phyloP scores from a whole-genome alignment of 139 green algal species.

The Desmodesmus armatus region DNA sequence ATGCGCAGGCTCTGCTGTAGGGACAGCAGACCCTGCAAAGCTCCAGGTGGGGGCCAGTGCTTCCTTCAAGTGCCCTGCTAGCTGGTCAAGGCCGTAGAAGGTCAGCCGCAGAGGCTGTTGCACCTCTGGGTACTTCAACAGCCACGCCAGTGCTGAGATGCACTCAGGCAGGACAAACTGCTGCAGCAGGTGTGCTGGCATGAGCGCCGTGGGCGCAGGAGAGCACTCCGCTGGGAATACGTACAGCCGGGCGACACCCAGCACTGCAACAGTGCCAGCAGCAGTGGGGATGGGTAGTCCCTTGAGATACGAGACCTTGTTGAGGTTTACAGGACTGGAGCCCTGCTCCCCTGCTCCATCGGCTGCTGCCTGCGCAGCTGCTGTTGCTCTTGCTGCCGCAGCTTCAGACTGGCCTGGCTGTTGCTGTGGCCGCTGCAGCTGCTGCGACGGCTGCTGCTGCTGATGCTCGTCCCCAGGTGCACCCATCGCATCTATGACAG shows the following conservation, averaged over 20 bases:
- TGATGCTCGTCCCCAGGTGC: constrained; percentile 18
- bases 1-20: background rate
- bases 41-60: constrained; percentile 18
- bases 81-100: constrained; percentile 29
- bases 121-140: constrained; percentile 28
- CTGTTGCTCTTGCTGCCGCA: constrained; percentile 5
- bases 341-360: constrained; percentile 10
- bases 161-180: constrained; percentile 50
- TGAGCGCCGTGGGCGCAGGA: constrained; percentile 30
- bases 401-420: background rate
- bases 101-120: constrained; percentile 1
- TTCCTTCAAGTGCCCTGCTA: constrained; percentile 27
- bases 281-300: constrained; percentile 63
- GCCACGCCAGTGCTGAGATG: constrained; percentile 22
- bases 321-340: constrained; percentile 5
- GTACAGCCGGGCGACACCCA: constrained; percentile 44
- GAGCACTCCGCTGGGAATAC: constrained; percentile 35
- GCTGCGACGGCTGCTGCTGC: constrained; percentile 1
- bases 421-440: background rate
- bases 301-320: constrained; percentile 20
- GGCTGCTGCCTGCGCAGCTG: background rate
- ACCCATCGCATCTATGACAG: constrained; percentile 35
- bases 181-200: constrained; percentile 37
- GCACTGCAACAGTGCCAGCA: constrained; percentile 44
- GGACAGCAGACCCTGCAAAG: background rate